These are phyloP conservation scores for Periconia sp. DNA, from an alignment of 2,329 filamentous ascomycete genomes.

Conservation along the genomic window DNA sequence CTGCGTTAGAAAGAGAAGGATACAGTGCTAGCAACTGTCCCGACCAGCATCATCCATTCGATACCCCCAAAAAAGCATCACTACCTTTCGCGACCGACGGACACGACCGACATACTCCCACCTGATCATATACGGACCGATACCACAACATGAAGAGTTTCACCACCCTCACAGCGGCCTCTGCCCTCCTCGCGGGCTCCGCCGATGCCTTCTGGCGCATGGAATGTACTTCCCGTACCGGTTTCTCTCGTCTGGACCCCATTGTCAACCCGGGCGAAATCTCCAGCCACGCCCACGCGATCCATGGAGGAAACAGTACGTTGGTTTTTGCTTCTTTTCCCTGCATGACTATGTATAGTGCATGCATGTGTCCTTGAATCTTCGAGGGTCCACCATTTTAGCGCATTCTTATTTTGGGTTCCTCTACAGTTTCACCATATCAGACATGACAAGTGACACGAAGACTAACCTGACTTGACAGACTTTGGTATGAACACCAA, in stretches of 20 bases:
- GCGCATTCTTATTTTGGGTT: no score
- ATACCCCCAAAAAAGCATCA: neutral
- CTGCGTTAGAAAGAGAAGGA: slow-evolving; percentile 9
- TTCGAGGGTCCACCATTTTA: no score
- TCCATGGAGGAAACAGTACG: slow-evolving; percentile 49
- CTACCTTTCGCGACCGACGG: neutral
- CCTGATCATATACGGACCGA: neutral
- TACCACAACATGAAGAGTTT: slow-evolving; percentile 32
- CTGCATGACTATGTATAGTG: no score
- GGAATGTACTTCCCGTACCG: slow-evolving; percentile 64
- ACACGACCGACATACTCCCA: neutral
- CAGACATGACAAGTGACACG: neutral
- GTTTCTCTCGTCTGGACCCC: slow-evolving; percentile 59
- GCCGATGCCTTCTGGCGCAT: slow-evolving; percentile 71
- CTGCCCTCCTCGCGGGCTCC: slow-evolving; percentile 37
- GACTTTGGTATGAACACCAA: slow-evolving; percentile 63
- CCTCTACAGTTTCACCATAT: neutral
- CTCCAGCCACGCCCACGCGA: slow-evolving; percentile 34
- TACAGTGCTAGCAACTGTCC: slow-evolving; percentile 8
- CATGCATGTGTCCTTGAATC: no score
- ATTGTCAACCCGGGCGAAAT: slow-evolving; percentile 33
- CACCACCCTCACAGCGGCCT: slow-evolving; percentile 28
- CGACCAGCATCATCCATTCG: neutral
- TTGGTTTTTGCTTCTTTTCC: slow-evolving; percentile 52
- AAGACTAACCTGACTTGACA: slow-evolving; percentile 7